phyloP scores from a whole-genome alignment of 768 basidiomycete genomes.

The Gautieria morchelliformis region DNA sequence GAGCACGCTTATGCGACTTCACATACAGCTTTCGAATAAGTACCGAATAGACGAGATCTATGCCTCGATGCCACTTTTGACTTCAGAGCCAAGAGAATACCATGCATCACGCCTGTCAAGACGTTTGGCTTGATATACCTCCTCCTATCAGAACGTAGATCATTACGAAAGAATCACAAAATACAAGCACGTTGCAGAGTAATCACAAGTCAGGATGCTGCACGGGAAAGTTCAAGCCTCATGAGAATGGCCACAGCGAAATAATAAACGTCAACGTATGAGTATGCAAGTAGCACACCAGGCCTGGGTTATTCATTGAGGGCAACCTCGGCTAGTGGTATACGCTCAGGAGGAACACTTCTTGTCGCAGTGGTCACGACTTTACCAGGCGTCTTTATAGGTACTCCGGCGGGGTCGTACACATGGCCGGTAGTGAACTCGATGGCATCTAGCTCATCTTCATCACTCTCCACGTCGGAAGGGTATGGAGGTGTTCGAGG shows the following conservation, averaged over 20 bases:
- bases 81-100: too few relatives aligned
- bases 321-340: not conserved
- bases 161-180: not conserved
- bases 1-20: not conserved
- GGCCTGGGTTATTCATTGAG: constrained; percentile 3
- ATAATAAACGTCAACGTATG: not conserved
- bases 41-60: not conserved
- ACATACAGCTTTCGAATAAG: not conserved
- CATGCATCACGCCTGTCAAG: too few relatives aligned
- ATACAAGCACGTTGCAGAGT: not conserved
- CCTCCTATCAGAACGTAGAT: not conserved
- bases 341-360: not conserved
- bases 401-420: not conserved
- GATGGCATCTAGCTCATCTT: constrained; percentile 4
- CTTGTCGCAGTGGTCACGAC: not conserved
- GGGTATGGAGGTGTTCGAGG: constrained; percentile 4
- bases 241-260: not conserved
- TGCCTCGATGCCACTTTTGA: too few relatives aligned
- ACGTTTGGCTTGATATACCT: too few relatives aligned
- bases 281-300: not conserved
- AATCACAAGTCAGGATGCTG: not conserved
- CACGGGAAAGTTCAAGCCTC: not conserved
- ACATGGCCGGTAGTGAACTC: not conserved
- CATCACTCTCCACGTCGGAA: not conserved
- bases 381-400: not conserved